Base-by-base conservation (phyloP, 2,329 filamentous ascomycete genomes). In the Atkinsonella hypoxylon region DNA sequence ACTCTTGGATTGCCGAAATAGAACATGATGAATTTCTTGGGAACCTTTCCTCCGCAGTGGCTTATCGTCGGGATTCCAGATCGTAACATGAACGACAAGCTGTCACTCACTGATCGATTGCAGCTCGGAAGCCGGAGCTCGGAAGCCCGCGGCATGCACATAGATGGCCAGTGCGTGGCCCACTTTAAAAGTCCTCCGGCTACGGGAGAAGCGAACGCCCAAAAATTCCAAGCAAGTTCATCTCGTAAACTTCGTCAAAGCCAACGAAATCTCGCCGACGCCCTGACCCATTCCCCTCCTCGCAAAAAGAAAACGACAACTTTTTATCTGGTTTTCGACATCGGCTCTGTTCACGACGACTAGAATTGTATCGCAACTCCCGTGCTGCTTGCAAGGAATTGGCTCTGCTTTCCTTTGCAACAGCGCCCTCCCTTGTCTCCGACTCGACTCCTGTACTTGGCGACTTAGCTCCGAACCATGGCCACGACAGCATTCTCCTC, bases 401-500 rank as follows among this genome's bases (percentile, higher is more conserved):
- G 40, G 46, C 46, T 45, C 41, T 45, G 41, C 50, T 38, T 13
- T 15, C 31, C 40, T 48, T 40, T 32, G 45, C 42, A 26, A 31
- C 36, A 49, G 46, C 36, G 22, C 31, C 17, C 38, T 18, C 15
- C 2, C 20, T 20, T 42, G 15, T 34, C 10, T 34, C 10, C 47
- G 40, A 50, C 15, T 17, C 43, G 46, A 50, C 15, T 17, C 43
- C 36, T 32, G 15, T 32, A 9, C 43, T 18, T n/a, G 30, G 22
- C 45, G 31, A 46, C 36, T 8, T 18, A n/a, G 18, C 30, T 47
- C 30, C 30, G n/a, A 38, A 12, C 18, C 41, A 48, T 52, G 43
- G 31, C 56, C 20, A 48, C 45, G 42, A 50, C 48, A 20, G 47
- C 45, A 17, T 44, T 53, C 49, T 55, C 53, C 45, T 51, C 54